Evolutionary conservation across 306 rosid genomes (phyloP).

Genomic region (Dalbergia cultrata): DNA sequence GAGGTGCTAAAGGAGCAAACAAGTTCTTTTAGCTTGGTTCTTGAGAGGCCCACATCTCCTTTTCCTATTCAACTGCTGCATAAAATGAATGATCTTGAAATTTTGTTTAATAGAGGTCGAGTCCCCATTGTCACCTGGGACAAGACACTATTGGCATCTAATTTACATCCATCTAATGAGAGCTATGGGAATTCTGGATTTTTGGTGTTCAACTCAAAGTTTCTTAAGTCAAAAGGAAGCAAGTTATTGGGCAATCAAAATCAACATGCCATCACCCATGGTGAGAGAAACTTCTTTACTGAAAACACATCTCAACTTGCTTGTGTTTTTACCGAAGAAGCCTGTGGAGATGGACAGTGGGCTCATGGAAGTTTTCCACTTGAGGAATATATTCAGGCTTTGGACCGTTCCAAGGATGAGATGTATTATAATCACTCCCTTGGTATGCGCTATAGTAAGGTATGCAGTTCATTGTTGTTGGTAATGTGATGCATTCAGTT

Average conservation of each 20-base stretch:
- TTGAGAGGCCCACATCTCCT: slow-evolving; percentile 61
- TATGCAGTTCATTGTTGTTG: slow-evolving; percentile 45
- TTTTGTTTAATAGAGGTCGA: slow-evolving; percentile 79
- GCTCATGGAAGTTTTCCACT: slow-evolving; percentile 89
- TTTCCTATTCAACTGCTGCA: slow-evolving; percentile 61
- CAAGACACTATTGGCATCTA: slow-evolving; percentile 68
- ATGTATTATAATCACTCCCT: slow-evolving; percentile 82
- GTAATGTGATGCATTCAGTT: slow-evolving; percentile 19
- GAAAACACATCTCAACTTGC: slow-evolving; percentile 63
- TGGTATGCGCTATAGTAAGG: slow-evolving; percentile 96
- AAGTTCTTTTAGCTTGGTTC: slow-evolving; percentile 62
- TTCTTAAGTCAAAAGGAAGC: slow-evolving; percentile 70
- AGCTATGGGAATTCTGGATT: slow-evolving; percentile 75
- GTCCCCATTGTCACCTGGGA: slow-evolving; percentile 88
- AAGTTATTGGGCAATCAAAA: slow-evolving; percentile 60
- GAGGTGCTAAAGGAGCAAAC: slow-evolving; percentile 58
- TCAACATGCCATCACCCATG: slow-evolving; percentile 59
- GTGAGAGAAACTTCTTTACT: slow-evolving; percentile 56
- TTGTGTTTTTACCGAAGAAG: slow-evolving; percentile 77
- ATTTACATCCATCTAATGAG: slow-evolving; percentile 65
- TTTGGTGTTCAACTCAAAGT: slow-evolving; percentile 76
- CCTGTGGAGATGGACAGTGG: slow-evolving; percentile 88
- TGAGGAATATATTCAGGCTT: slow-evolving; percentile 83
- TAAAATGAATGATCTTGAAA: slow-evolving; percentile 66
- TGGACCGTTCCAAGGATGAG: slow-evolving; percentile 87